phyloP scores from a whole-genome alignment of 1,284 basidiomycete genomes.

The Flammula alnicola region DNA sequence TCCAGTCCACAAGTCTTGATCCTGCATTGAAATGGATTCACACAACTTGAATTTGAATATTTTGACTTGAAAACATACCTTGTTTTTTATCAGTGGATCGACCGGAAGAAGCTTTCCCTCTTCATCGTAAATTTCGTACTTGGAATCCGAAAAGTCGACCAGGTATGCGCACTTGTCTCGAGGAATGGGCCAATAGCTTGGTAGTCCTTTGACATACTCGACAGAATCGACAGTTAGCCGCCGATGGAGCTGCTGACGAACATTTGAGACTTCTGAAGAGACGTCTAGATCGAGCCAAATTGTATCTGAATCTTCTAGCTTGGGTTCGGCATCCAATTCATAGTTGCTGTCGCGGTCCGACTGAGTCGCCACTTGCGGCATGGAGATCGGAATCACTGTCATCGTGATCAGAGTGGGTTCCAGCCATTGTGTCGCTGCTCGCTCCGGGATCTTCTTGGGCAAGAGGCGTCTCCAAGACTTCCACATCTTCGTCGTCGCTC shows the following conservation, averaged over 20 bases:
- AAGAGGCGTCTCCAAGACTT: not conserved
- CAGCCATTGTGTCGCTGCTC: slow-evolving; percentile 5
- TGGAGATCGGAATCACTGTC: too few species aligned
- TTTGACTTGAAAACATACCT: too few species aligned
- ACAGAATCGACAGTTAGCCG: not conserved
- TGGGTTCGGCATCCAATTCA: not conserved
- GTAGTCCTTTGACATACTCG: not conserved
- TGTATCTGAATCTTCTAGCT: not conserved
- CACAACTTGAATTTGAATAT: too few species aligned
- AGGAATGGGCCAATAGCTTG: slow-evolving; percentile 5
- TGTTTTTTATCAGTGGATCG: too few species aligned
- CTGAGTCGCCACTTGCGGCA: too few species aligned
- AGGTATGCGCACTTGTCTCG: slow-evolving; percentile 3
- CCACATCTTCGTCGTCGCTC: not conserved
- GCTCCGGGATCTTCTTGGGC: not conserved
- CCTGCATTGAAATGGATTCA: too few species aligned
- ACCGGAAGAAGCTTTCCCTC: too few species aligned
- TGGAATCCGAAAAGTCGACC: slow-evolving; percentile 8
- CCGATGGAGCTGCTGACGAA: not conserved
- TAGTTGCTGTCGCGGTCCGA: not conserved
- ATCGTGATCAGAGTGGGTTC: not conserved
- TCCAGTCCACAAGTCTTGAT: too few species aligned
- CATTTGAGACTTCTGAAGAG: not conserved
- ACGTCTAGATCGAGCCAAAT: not conserved
- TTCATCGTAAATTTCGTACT: slow-evolving; percentile 2